These are phyloP conservation scores for Candida schatavii DNA, from an alignment of 805 yeast species.

Conservation along the genomic window DNA sequence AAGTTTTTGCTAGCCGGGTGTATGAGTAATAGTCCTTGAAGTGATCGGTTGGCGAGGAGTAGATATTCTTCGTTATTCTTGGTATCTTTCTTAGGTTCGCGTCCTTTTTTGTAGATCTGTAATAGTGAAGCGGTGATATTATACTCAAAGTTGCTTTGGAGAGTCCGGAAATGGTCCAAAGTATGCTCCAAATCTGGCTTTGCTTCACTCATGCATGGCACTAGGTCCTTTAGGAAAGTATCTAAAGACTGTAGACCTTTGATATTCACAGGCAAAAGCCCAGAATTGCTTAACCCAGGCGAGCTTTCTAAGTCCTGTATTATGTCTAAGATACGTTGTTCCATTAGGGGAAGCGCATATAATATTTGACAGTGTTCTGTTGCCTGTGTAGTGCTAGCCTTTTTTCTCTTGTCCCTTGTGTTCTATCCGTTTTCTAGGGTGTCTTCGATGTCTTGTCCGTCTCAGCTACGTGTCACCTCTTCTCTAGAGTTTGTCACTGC, in stretches of 20 bases:
- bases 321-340: slow-evolving; percentile 6
- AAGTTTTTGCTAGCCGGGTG: slow-evolving; percentile 55
- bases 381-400: too few species aligned
- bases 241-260: slow-evolving; percentile 18
- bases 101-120: slow-evolving; percentile 18
- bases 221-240: slow-evolving; percentile 14
- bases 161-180: slow-evolving; percentile 28
- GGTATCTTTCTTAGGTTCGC: too few species aligned
- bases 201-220: slow-evolving; percentile 11
- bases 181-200: slow-evolving; percentile 12
- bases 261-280: neutral
- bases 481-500: too few species aligned
- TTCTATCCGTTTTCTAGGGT: too few species aligned
- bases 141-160: slow-evolving; percentile 53
- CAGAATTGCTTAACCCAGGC: neutral
- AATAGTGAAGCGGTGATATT: slow-evolving; percentile 44
- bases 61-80: neutral
- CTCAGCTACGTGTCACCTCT: too few species aligned
- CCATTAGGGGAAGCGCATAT: too few species aligned
- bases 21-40: slow-evolving; percentile 60
- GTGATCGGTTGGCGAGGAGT: slow-evolving; percentile 25
- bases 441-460: too few species aligned
- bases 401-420: too few species aligned
- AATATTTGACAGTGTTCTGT: too few species aligned
- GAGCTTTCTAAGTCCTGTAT: slow-evolving; percentile 1